Evolutionary conservation across 2,329 filamentous ascomycete genomes (phyloP), one percentile per base, ranked within the genome.

Genomic region (Talaromyces pinophilus): DNA sequence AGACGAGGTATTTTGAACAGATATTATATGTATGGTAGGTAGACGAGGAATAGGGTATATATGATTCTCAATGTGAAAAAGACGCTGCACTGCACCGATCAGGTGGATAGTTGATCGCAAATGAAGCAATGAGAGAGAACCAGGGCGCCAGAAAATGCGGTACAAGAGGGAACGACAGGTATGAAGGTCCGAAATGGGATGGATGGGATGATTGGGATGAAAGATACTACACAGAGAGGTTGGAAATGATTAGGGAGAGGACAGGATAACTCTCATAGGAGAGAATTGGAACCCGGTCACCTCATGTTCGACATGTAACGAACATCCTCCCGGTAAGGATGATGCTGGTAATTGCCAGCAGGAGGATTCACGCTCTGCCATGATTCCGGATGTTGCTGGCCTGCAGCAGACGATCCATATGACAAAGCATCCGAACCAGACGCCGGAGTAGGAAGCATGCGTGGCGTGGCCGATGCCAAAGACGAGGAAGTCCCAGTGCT

Each of bases 381-480:
- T 22, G 65, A 17, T 28, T 59, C 54, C 3, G 59, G 28, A 28
- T 48, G 65, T 22, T 67, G 64, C 52, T 63, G 61, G 15, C 61
- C 35, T n/a, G 55, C 44, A 50, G 65, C 54, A 60, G 59, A 40
- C 30, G 59, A 57, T 52, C 44, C 52, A 40, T 65, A 65, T 11
- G 52, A 35, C 11, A 62, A n/a, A 33, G 60, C 5, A 22, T 63
- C 60, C 19, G 44, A n/a, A 10, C 42, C 46, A 33, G 61, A 60
- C 28, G 55, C 38, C 15, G 54, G 54, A 38, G 52, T 44, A n/a
- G 62, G 62, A n/a, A 63, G 61, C n/a, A 63, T 42, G 28, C 52
- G 61, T 7, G 17, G 48, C 6, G 38, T 64, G 13, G 28, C 17
- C 11, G 62, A 64, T 19, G 52, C 50, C 19, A 59, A 7, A 7